Percentiles rank a stretch among this genome's conserved stretches.
Conservation (phyloP, 2,329 filamentous ascomycete species). For the Mycosphaerella arachidis region DNA sequence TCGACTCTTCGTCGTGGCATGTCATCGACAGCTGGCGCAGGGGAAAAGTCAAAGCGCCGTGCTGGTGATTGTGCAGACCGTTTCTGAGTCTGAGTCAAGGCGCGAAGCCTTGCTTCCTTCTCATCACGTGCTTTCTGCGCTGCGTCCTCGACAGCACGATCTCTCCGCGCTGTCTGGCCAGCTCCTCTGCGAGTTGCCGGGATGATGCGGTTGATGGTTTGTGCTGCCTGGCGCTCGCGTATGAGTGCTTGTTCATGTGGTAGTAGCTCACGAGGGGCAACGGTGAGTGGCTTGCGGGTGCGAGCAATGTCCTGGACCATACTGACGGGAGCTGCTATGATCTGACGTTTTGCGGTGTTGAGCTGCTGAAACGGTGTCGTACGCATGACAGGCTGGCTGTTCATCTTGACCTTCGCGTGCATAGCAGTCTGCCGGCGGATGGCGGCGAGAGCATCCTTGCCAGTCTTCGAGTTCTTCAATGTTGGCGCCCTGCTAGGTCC, state of each 20-base stretch:
- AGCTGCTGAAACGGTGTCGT: conserved; percentile 8
- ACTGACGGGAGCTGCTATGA: conserved; percentile 15
- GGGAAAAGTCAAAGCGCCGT: conserved; percentile 12
- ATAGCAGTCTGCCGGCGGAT: conserved; percentile 20
- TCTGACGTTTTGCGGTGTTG: conserved; percentile 15
- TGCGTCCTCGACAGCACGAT: conserved; percentile 11
- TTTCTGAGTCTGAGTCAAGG: conserved; percentile 11
- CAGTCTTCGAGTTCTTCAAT: conserved; percentile 15
- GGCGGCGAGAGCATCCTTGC: conserved; percentile 19
- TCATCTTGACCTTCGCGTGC: conserved; percentile 11
- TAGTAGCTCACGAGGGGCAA: conserved; percentile 19
- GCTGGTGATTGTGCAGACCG: conserved; percentile 1
- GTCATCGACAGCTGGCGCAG: background rate
- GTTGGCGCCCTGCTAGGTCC: conserved; percentile 4
- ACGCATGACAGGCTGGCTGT: conserved; percentile 12
- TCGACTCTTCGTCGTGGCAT: background rate
- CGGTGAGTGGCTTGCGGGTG: conserved; percentile 7
- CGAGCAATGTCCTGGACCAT: conserved; percentile 16
- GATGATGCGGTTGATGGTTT: conserved; percentile 8
- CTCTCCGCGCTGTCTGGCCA: conserved; percentile 5
- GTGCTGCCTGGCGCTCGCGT: conserved; percentile 10
- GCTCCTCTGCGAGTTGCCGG: conserved; percentile 8
- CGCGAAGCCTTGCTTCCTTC: conserved; percentile 18
- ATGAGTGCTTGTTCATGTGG: conserved; percentile 17
- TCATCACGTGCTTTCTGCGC: conserved; percentile 13